phyloP scores from a whole-genome alignment of 108 stramenopile species.

The Pseudonitzschia multistriata region DNA sequence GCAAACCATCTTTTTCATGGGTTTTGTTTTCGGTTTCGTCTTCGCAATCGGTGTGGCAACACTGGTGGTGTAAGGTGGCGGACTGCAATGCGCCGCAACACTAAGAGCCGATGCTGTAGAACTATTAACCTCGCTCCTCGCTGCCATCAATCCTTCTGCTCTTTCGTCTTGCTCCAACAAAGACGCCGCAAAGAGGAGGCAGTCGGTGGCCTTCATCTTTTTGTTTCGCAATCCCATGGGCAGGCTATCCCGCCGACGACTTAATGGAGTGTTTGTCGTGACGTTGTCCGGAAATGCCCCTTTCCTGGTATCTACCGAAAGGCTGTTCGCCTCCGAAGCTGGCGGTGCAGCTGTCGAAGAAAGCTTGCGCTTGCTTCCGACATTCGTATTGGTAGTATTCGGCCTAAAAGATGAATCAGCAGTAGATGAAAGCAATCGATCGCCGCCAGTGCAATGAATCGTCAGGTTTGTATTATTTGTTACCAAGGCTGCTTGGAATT shows the following conservation, averaged over 20 bases:
- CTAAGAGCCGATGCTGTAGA: not conserved
- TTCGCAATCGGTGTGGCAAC: not conserved
- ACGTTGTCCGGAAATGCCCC: not conserved
- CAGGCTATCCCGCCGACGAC: slow-evolving; percentile 1
- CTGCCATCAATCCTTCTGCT: not conserved
- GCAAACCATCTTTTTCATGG: slow-evolving; percentile 1
- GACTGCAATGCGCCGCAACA: not conserved
- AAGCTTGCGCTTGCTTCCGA: not conserved
- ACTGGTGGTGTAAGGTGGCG: not conserved
- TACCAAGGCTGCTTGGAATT: not conserved
- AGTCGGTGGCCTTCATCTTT: slow-evolving; percentile 36
- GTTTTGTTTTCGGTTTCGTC: not conserved
- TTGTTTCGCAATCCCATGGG: slow-evolving; percentile 34
- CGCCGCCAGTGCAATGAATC: not conserved
- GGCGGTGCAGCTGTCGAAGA: not conserved
- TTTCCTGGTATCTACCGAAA: too few relatives aligned
- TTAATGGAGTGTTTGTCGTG: not conserved
- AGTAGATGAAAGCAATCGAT: too few relatives aligned
- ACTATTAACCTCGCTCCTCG: not conserved
- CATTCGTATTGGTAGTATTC: too few relatives aligned
- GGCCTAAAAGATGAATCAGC: too few relatives aligned
- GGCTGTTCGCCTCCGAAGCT: not conserved
- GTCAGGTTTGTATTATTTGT: not conserved
- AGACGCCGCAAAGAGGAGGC: slow-evolving; percentile 35
- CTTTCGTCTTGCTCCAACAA: slow-evolving; percentile 21